Evolutionary conservation across 306 rosid genomes (phyloP), one percentile per base, ranked within the genome.

Genomic region (Corylus americana): DNA sequence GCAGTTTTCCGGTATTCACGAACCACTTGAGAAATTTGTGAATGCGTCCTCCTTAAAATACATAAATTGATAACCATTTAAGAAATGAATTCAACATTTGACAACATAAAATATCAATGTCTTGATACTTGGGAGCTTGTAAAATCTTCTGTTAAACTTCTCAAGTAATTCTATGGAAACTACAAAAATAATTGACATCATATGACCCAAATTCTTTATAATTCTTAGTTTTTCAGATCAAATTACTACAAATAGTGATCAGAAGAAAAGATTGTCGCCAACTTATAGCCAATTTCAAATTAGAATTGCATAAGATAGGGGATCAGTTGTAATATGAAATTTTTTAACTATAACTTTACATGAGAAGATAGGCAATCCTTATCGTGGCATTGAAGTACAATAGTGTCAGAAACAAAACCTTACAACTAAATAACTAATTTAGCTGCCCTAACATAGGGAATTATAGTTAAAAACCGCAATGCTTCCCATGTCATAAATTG

Each of bases 11-110:
- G 84, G 80, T 91, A 82, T 86, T 94, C 98, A 6, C 93, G 91
- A 64, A 94, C 55, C 68, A 94, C 93, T 85, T 92, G 98, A 82
- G 97, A 83, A 79, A 94, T 90, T 82, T 94, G 98, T 53, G 98
- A 88, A 85, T 94, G 98, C 2, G 98, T 94, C 89, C 98, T 92
- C 97, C 98, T 94, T 79, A 64, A 76, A 67, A 62, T 63, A 79
- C 55, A 77, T 4, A 83, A 58, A 78, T 69, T 39, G 51, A 70
- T 8, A 49, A 63, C 14, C 20, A 76, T 75, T 78, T 80, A 44
- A 78, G 54, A n/a, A 61, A 42, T 9, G 17, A 67, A 62, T 69
- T 22, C 13, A 72, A 35, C 50, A 47, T 70, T 45, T 74, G 55
- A 74, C 35, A 55, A 67, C 61, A 75, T n/a, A 77, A 37, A n/a